Evolutionary conservation across 2,329 filamentous ascomycete species (phyloP).

Genomic region (Penicillium sp.): DNA sequence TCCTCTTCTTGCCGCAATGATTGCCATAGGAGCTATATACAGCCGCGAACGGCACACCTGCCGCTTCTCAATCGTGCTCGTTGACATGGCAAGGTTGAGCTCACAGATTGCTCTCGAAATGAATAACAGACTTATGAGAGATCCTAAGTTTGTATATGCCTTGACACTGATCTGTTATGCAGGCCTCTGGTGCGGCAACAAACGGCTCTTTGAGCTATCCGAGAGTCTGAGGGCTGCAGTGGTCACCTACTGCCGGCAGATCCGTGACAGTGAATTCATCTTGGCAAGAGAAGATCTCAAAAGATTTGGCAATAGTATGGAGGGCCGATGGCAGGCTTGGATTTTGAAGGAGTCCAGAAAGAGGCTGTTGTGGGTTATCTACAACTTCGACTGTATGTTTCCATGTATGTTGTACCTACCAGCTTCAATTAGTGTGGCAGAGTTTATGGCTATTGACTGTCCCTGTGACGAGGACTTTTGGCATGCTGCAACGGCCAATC

Average conservation of each 20-base stretch:
- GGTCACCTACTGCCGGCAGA: not conserved
- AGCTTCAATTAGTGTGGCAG: not conserved
- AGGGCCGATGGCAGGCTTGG: slow-evolving; percentile 2
- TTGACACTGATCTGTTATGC: not conserved
- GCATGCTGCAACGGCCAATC: slow-evolving; percentile 3
- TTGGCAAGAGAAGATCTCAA: not conserved
- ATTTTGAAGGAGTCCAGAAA: not conserved
- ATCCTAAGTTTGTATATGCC: not conserved
- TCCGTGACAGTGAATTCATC: not conserved
- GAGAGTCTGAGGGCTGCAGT: not conserved
- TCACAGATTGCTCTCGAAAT: not conserved
- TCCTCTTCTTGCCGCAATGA: not conserved
- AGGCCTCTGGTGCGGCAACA: not conserved
- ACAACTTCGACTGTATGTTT: slow-evolving; percentile 4
- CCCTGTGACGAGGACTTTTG: slow-evolving; percentile 6
- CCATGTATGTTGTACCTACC: slow-evolving; percentile 6
- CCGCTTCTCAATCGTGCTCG: not conserved
- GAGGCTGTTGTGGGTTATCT: slow-evolving; percentile 5
- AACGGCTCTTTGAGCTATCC: not conserved
- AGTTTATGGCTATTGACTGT: slow-evolving; percentile 3
- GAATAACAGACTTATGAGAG: not conserved
- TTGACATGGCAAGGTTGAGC: not conserved
- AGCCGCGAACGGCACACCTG: not conserved
- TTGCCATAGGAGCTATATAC: not conserved
- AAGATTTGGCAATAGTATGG: not conserved